A percentile compares a stretch with the other conserved stretches of the same genome.
Conservation (phyloP, 345 rosid genomes). For the Eucalyptus decipiens region DNA sequence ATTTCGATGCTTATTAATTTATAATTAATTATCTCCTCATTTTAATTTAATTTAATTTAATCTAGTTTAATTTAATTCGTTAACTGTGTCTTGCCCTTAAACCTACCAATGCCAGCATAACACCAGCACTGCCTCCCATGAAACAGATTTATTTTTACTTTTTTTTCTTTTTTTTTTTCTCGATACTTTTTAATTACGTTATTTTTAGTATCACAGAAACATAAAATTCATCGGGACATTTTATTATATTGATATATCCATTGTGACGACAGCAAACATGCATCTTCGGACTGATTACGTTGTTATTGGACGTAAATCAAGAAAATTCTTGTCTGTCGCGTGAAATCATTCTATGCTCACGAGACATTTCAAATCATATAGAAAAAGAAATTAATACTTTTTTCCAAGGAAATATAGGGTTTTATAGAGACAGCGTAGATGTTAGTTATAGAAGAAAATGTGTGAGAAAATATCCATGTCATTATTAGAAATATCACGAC, state of each 20-base stretch:
- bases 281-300: neutral
- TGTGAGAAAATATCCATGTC: neutral
- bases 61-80: neutral
- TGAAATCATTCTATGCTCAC: neutral
- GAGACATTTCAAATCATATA: neutral
- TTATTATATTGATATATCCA: neutral
- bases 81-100: neutral
- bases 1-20: neutral
- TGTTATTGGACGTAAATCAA: neutral
- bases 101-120: neutral
- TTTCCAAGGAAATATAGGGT: neutral
- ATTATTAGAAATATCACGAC: neutral
- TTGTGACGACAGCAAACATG: neutral
- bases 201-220: neutral
- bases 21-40: neutral
- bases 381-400: neutral
- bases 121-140: neutral
- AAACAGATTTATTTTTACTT: neutral
- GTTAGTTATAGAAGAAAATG: neutral
- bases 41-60: neutral
- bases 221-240: neutral
- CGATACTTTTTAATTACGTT: neutral
- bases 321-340: neutral
- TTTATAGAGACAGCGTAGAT: fast-evolving
- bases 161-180: neutral